These are phyloP conservation scores for Penicillium sp. DNA, from an alignment of 2,329 filamentous ascomycete genomes.

Conservation along the genomic window DNA sequence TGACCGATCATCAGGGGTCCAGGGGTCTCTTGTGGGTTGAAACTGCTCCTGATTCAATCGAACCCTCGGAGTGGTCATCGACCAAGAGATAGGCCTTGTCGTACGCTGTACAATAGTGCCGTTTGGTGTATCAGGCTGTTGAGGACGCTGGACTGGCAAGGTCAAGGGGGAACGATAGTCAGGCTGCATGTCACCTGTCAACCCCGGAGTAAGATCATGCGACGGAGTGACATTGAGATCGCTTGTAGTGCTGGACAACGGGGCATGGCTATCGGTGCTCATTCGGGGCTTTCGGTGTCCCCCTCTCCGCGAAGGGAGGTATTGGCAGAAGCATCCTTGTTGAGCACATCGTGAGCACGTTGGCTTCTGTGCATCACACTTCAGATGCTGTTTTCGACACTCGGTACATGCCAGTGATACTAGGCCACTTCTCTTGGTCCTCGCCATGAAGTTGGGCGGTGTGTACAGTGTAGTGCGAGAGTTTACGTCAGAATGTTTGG, in stretches of 20 bases:
- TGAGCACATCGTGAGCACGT: conserved; percentile 58
- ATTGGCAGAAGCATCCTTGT: conserved; percentile 57
- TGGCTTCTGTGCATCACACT: conserved; percentile 63
- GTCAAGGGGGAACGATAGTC: conserved; percentile 7
- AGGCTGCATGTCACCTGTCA: conserved; percentile 2
- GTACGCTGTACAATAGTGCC: conserved; percentile 15
- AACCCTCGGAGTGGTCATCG: conserved; percentile 16
- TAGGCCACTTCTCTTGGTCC: conserved; percentile 22
- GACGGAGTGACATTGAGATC: conserved; percentile 8
- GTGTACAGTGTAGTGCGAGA: not conserved
- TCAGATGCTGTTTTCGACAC: conserved; percentile 58
- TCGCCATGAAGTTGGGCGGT: conserved; percentile 11
- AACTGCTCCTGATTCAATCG: conserved; percentile 10
- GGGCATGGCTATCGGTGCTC: conserved; percentile 13
- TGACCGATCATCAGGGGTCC: conserved; percentile 29
- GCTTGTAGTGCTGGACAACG: conserved; percentile 6
- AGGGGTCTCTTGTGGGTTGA: conserved; percentile 12
- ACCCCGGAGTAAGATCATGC: not conserved
- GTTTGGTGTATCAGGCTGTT: conserved; percentile 17
- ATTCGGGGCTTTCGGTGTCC: conserved; percentile 38
- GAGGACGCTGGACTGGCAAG: conserved; percentile 2
- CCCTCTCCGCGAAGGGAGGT: conserved; percentile 64
- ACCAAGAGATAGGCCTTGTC: conserved; percentile 17
- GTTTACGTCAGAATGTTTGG: not conserved
- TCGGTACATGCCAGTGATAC: conserved; percentile 41